Evolutionary conservation across 108 stramenopile species (phyloP), one percentile per base, ranked within the genome.

Genomic region (Cyclotella atomus): DNA sequence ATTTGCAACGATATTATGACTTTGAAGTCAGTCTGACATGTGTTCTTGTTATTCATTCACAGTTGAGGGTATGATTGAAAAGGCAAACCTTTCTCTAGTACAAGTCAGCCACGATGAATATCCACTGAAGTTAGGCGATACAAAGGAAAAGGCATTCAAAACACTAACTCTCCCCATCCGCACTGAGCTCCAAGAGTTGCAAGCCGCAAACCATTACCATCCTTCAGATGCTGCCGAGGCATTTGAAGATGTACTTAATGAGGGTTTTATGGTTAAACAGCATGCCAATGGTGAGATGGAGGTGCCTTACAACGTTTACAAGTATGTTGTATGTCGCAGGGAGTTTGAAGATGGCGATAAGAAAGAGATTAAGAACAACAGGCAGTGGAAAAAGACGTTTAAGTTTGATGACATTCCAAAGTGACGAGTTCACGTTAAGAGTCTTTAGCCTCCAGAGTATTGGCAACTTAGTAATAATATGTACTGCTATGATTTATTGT

Each of bases 241-340:
- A 32, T 77, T 77, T 65, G 69, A 70, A 36, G 76, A 77, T 49
- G 30, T 77, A 24, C 41, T 77, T 38, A 70, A 70, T 27, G 76
- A 77, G 57, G 76, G 76, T 0, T 77, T 65, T 17, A 77, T 77
- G 76, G 76, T 69, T 17, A 77, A 77, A 33, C 55, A 57, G 5
- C 45, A 35, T 28, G 68, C 57, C 24, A 56, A 65, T 57, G 69
- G 69, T n/a, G 63, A 77, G 29, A 54, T 77, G 62, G 69, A 70
- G 29, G 68, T 74, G 15, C 72, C 72, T 6, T 74, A 73, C 59
- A 79, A 79, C 57, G 30, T 43, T 2, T 79, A 79, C 47, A 79
- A 74, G 28, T 74, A 73, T 44, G 66, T 74, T 5, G 73, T 66
- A 10, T 65, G 73, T 0, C 72, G 78, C 2, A 46, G 78, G 38